Evolutionary conservation across 148 eudicot genomes (phyloP), one percentile per base, ranked within the genome.

Genomic region (Silene uniflora): DNA sequence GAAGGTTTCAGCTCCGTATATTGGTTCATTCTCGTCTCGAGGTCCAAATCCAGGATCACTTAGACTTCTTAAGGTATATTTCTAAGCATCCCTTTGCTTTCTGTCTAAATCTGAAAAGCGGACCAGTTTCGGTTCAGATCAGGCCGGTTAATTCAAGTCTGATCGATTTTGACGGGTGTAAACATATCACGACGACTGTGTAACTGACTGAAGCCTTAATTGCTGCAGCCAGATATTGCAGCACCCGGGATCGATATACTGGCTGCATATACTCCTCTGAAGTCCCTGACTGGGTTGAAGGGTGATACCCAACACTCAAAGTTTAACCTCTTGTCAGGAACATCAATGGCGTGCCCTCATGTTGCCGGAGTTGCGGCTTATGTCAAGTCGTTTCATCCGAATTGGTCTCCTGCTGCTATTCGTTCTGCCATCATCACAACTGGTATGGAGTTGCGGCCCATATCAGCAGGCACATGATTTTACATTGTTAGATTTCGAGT

Each of bases 301-400:
- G 98, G 97, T 0, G 98, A 93, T 71, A 89, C 83, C 7, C 86
- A 80, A 67, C 77, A 79, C 69, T 89, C 98, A 3, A 86, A 93
- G 62, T 93, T 93, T 80, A 86, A 85, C 55, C 29, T 93, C 73
- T 89, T 89, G 94, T 93, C 98, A 10, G 98, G 98, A 17, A 93
- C 98, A 62, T 93, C 98, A 58, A 93, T 93, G 98, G 86, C 98
- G 7, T 91, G 98, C 74, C 98, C 98, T 0, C 98, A 91, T 60
- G 98, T 86, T 29, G 84, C 85, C 8, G 98, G 98, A 0, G 91
- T 81, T 22, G 93, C 90, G 16, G 97, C 98, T 63, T 93, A 91
- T 63, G 93, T 93, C 52, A 93, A 91, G 79, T 93, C 98, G 17
- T 93, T 93, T 69, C 92, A 80, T 75, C 92, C 93, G 35, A 78